Base-by-base conservation (phyloP, 805 yeast species). In the Wickerhamomyces queroliae region DNA sequence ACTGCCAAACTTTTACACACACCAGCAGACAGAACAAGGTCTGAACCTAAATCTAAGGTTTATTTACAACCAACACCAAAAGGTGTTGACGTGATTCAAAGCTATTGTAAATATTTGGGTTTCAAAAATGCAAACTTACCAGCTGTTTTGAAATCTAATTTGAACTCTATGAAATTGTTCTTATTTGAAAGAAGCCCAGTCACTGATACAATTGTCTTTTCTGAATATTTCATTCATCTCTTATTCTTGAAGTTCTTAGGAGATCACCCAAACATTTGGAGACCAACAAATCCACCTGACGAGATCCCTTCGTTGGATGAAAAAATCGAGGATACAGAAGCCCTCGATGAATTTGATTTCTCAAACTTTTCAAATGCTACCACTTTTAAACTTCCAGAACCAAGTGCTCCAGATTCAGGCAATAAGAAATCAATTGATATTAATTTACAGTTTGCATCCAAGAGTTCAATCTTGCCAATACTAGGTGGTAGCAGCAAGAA, bases 11-110 rank as follows among this genome's bases (percentile, higher is more conserved):
- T 87, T 2, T 48, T 88, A 9, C 95, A 88, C 55, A 74, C 76
- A 12, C 95, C 95, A 0, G 74, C 76, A 3, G 89, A 83, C 45
- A 64, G 91, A 50, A 87, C 95, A 0, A 56, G 83, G 32, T 46
- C 55, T 12, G 62, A 56, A 31, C 69, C 80, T 6, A 71, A 70
- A 37, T 61, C 52, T 0, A 64, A 61, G 4, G 63, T 67, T 0
- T 43, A 66, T 2, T 54, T 87, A 22, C 97, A 91, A 55, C 95
- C 96, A 4, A 87, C 96, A 0, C 89, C 97, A 0, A 91, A 91
- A 53, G 98, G 97, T 1, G 78, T 88, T 7, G 80, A 88, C 0
- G 53, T 87, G 0, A 59, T 90, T 2, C 77, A 76, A 36, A 64
- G 68, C 15, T 87, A 80, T 55, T 78, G 83, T 44, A 64, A 67